Percentiles rank a stretch among this genome's conserved stretches.
Conservation (phyloP, 176 grass and related monocot species). For the Oryza coarctata region DNA sequence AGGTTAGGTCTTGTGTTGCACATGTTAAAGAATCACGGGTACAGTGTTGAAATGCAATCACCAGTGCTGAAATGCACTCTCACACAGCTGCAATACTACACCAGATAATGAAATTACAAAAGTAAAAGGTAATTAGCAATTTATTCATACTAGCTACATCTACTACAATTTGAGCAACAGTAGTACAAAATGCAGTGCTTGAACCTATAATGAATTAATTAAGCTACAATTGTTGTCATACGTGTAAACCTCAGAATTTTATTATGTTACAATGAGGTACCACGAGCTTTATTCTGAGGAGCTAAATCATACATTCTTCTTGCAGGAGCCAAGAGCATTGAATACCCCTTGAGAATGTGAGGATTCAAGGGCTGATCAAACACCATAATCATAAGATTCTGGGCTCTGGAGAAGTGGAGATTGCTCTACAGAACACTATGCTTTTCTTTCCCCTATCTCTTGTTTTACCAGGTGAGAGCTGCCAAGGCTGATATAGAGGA, state of each 20-base stretch:
- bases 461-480: constrained; percentile 35
- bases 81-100: not conserved
- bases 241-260: constrained; percentile 1
- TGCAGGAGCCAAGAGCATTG: constrained; percentile 17
- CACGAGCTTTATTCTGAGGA: constrained; percentile 4
- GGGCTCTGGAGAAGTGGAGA: constrained; percentile 46
- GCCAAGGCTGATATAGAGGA: constrained; percentile 35
- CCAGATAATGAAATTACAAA: not conserved
- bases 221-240: not conserved
- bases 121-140: not conserved
- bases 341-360: constrained; percentile 37
- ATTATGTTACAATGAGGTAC: not conserved
- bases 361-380: constrained; percentile 33
- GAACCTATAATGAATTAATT: not conserved
- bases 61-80: constrained; percentile 18
- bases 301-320: constrained; percentile 20
- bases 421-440: constrained; percentile 40
- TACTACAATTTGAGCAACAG: not conserved
- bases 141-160: not conserved
- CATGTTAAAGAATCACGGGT: constrained; percentile 27
- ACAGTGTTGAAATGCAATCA: constrained; percentile 25
- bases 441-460: constrained; percentile 15
- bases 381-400: constrained; percentile 42
- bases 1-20: constrained; percentile 38
- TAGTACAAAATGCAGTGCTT: constrained; percentile 12